A percentile compares a stretch with the other conserved stretches of the same genome.
Evolutionary conservation across 1,284 basidiomycete genomes (phyloP).

Genomic region (Sanguinoderma infundibulare): DNA sequence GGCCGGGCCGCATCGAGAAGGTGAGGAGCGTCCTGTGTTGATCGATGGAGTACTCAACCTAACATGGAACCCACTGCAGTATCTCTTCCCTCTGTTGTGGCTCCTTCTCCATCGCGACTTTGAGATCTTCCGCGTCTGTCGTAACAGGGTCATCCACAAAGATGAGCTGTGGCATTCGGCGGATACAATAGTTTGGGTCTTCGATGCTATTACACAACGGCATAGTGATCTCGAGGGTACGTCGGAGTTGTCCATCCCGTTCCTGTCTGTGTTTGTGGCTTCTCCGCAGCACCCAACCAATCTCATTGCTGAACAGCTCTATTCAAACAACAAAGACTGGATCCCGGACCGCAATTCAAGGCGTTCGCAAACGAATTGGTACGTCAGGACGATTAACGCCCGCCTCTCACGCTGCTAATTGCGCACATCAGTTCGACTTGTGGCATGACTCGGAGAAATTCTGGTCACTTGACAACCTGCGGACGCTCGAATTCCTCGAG

Average conservation of each 20-base stretch:
- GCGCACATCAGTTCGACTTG: slow-evolving; percentile 4
- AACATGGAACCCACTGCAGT: slow-evolving; percentile 31
- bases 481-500: not conserved
- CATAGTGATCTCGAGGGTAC: slow-evolving; percentile 15
- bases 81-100: slow-evolving; percentile 27
- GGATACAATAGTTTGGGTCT: slow-evolving; percentile 14
- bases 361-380: slow-evolving; percentile 34
- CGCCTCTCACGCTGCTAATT: too few species aligned
- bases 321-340: slow-evolving; percentile 37
- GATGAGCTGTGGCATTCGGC: slow-evolving; percentile 33
- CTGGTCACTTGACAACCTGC: slow-evolving; percentile 6
- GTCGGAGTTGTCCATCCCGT: not conserved
- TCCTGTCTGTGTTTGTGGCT: too few species aligned
- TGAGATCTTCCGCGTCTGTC: slow-evolving; percentile 17
- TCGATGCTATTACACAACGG: slow-evolving; percentile 11
- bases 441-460: slow-evolving; percentile 9
- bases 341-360: slow-evolving; percentile 30
- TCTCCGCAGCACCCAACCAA: not conserved
- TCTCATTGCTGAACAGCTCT: slow-evolving; percentile 33
- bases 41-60: too few species aligned
- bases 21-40: slow-evolving; percentile 2
- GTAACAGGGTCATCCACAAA: slow-evolving; percentile 12
- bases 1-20: slow-evolving; percentile 26
- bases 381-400: slow-evolving; percentile 7
- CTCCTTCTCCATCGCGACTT: slow-evolving; percentile 21